A percentile compares a stretch with the other conserved stretches of the same genome.
These are phyloP conservation scores for Yamadazyma pseudoaaseri DNA, from an alignment of 1,139 yeast genomes.

Conservation along the genomic window DNA sequence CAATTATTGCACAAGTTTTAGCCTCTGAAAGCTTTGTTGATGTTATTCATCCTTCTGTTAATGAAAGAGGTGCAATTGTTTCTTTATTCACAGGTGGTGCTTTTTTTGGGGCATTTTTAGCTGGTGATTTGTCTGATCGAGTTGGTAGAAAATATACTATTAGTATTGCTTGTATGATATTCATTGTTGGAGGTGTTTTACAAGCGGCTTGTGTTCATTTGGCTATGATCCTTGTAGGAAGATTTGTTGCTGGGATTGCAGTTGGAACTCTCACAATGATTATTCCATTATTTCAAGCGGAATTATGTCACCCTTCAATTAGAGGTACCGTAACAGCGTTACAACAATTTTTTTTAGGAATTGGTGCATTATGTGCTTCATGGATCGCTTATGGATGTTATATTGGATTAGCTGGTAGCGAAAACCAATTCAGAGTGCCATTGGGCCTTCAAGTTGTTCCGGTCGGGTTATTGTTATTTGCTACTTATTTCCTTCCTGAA, in stretches of 20 bases:
- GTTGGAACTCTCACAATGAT: constrained; percentile 21
- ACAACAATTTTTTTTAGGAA: constrained; percentile 23
- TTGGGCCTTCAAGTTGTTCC: constrained; percentile 21
- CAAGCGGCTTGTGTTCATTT: constrained; percentile 21
- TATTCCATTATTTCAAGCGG: constrained; percentile 20
- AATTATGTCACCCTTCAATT: constrained; percentile 23
- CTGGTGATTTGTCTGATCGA: constrained; percentile 17
- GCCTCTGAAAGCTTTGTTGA: constrained; percentile 21
- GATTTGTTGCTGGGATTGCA: constrained; percentile 23
- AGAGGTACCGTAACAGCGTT: constrained; percentile 23
- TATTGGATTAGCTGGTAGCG: constrained; percentile 16
- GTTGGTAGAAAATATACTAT: constrained; percentile 21
- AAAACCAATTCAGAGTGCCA: constrained; percentile 20
- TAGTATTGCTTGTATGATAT: constrained; percentile 17
- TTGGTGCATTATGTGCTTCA: constrained; percentile 24
- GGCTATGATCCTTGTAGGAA: constrained; percentile 22
- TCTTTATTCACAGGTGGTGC: constrained; percentile 29
- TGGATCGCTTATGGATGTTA: constrained; percentile 26
- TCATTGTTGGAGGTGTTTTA: constrained; percentile 21
- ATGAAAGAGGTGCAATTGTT: constrained; percentile 24
- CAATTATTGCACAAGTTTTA: constrained; percentile 24
- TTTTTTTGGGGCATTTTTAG: constrained; percentile 25
- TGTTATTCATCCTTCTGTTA: constrained; percentile 17
- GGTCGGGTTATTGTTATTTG: constrained; percentile 18
- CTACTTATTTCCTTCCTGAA: constrained; percentile 50